Evolutionary conservation across 73 alveolate species (phyloP).

Genomic region (Loxodes magnus): DNA sequence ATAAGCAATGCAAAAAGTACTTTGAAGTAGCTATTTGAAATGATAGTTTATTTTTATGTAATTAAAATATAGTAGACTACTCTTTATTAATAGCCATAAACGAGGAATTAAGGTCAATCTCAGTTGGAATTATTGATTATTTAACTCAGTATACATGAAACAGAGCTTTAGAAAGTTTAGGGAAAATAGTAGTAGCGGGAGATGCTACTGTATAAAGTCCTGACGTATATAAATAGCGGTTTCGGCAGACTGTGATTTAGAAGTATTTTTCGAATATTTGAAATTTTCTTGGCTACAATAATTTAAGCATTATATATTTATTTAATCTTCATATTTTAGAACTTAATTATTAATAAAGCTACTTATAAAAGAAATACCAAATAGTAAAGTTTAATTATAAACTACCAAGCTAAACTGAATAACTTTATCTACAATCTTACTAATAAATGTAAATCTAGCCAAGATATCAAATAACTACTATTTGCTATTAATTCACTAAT

Average conservation of each 20-base stretch:
- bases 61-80: constrained; percentile 57
- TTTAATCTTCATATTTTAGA: too few relatives aligned
- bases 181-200: constrained; percentile 24
- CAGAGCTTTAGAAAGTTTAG: constrained; percentile 46
- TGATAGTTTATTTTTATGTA: constrained; percentile 57
- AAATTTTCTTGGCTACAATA: too few relatives aligned
- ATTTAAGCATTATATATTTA: too few relatives aligned
- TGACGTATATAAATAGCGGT: constrained; percentile 23
- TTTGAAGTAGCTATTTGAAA: constrained; percentile 26
- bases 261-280: too few relatives aligned
- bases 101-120: constrained; percentile 24
- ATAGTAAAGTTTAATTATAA: too few relatives aligned
- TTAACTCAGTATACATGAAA: constrained; percentile 60
- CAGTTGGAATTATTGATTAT: constrained; percentile 71
- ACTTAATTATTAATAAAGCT: too few relatives aligned
- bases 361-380: too few relatives aligned
- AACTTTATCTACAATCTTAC: too few relatives aligned
- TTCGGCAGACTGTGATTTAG: constrained; percentile 14
- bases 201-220: constrained; percentile 35
- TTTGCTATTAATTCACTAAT: too few relatives aligned
- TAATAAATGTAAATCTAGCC: too few relatives aligned
- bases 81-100: constrained; percentile 43
- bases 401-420: too few relatives aligned
- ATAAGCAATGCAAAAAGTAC: constrained; percentile 3
- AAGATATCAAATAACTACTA: too few relatives aligned